These are phyloP conservation scores for Cercis canadensis DNA, from an alignment of 306 rosid genomes.

Conservation along the genomic window DNA sequence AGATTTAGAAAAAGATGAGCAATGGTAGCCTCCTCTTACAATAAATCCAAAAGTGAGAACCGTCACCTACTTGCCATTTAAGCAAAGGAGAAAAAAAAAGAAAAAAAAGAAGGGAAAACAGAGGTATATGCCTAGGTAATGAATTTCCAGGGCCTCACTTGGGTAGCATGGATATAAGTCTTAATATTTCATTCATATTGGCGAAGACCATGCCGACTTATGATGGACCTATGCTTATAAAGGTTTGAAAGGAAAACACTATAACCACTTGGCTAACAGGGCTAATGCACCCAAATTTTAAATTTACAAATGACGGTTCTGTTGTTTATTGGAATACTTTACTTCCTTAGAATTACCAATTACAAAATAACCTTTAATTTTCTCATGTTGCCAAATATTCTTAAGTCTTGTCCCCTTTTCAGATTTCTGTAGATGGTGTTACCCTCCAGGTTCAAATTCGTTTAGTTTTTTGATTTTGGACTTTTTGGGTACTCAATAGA, in stretches of 20 bases:
- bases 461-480: background rate
- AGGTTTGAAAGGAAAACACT: background rate
- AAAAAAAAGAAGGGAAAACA: too few relatives aligned
- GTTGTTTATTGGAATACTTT: too few relatives aligned
- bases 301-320: background rate
- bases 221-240: background rate
- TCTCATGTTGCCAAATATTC: background rate
- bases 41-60: background rate
- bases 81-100: too few relatives aligned
- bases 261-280: background rate
- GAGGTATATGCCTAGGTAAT: too few relatives aligned
- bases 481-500: background rate
- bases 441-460: background rate
- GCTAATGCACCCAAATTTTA: background rate
- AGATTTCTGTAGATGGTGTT: background rate
- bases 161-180: too few relatives aligned
- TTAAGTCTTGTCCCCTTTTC: background rate
- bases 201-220: background rate
- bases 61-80: too few relatives aligned
- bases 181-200: background rate
- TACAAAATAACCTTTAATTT: background rate
- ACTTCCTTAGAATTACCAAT: background rate
- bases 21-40: background rate
- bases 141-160: too few relatives aligned
- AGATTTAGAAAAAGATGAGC: background rate